Percentiles rank a stretch among this genome's conserved stretches.
These are phyloP conservation scores for Alternaria viburni DNA, from an alignment of 2,329 filamentous ascomycete genomes.

Conservation along the genomic window DNA sequence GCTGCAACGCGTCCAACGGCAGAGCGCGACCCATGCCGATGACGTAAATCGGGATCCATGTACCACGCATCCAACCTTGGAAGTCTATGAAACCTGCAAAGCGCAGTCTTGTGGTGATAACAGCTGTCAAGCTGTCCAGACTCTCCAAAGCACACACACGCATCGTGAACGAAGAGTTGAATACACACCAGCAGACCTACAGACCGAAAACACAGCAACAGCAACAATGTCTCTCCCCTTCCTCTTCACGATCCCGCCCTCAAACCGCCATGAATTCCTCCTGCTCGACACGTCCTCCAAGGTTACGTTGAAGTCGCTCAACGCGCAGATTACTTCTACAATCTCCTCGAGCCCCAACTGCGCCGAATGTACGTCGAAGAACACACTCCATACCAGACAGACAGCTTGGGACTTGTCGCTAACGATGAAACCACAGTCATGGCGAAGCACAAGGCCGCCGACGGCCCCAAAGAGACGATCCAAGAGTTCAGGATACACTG, in stretches of 20 bases:
- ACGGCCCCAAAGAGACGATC: constrained; percentile 30
- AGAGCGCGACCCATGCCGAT: constrained; percentile 11
- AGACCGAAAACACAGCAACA: not conserved
- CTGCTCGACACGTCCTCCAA: constrained; percentile 29
- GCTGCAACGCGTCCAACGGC: constrained; percentile 6
- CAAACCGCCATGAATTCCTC: constrained; percentile 43
- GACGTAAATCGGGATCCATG: constrained; percentile 23
- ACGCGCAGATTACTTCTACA: constrained; percentile 36
- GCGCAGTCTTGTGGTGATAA: not conserved
- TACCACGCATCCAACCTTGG: not conserved
- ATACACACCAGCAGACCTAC: not conserved
- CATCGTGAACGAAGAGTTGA: too few relatives aligned
- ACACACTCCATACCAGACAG: too few relatives aligned
- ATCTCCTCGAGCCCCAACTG: constrained; percentile 38
- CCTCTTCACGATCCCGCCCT: constrained; percentile 44
- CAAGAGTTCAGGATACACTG: constrained; percentile 42
- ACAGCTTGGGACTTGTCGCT: too few relatives aligned
- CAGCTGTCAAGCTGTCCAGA: not conserved
- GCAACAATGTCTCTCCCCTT: constrained; percentile 36
- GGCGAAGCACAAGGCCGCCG: constrained; percentile 38
- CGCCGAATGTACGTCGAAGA: constrained; percentile 38
- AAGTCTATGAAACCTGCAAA: constrained; percentile 14
- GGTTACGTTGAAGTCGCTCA: constrained; percentile 37
- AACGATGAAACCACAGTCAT: constrained; percentile 28
- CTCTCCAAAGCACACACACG: too few relatives aligned